These are phyloP conservation scores for Hamigera avellanea DNA, from an alignment of 495 filamentous ascomycete species.

Conservation along the genomic window DNA sequence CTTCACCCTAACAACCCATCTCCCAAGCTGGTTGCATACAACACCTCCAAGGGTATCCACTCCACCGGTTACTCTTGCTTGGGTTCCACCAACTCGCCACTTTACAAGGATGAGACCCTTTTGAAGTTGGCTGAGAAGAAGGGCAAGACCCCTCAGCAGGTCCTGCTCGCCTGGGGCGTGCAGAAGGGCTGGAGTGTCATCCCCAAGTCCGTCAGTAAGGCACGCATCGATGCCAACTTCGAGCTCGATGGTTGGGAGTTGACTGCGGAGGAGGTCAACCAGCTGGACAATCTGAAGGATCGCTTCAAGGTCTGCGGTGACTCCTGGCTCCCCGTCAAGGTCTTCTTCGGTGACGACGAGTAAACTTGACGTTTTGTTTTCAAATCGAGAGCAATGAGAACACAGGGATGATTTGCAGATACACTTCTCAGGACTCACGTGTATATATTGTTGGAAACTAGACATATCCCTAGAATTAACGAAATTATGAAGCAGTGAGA, in stretches of 20 bases:
- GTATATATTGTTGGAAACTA: too few relatives aligned
- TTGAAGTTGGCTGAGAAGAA: conserved; percentile 50
- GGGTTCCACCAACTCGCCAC: conserved; percentile 44
- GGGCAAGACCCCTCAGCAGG: conserved; percentile 55
- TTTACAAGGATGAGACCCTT: conserved; percentile 48
- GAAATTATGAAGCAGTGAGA: too few relatives aligned
- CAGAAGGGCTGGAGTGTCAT: conserved; percentile 65
- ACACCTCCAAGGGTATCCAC: conserved; percentile 56
- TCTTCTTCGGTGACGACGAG: conserved; percentile 84
- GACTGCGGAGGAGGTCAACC: conserved; percentile 49
- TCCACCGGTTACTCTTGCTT: conserved; percentile 57
- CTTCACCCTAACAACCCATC: conserved; percentile 74
- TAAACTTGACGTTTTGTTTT: conserved; percentile 28
- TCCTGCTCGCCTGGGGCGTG: conserved; percentile 57
- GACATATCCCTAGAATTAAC: too few relatives aligned
- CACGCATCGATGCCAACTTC: conserved; percentile 52
- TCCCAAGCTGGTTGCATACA: conserved; percentile 68
- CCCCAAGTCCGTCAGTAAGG: conserved; percentile 54
- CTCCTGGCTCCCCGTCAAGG: conserved; percentile 60
- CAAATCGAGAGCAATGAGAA: too few relatives aligned
- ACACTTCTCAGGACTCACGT: too few relatives aligned
- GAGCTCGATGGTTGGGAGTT: conserved; percentile 56
- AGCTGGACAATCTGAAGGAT: conserved; percentile 51
- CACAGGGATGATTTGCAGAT: too few relatives aligned
- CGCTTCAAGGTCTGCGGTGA: conserved; percentile 68